These are phyloP conservation scores for Endothia cerciana DNA, from an alignment of 2,329 filamentous ascomycete genomes.

Conservation along the genomic window DNA sequence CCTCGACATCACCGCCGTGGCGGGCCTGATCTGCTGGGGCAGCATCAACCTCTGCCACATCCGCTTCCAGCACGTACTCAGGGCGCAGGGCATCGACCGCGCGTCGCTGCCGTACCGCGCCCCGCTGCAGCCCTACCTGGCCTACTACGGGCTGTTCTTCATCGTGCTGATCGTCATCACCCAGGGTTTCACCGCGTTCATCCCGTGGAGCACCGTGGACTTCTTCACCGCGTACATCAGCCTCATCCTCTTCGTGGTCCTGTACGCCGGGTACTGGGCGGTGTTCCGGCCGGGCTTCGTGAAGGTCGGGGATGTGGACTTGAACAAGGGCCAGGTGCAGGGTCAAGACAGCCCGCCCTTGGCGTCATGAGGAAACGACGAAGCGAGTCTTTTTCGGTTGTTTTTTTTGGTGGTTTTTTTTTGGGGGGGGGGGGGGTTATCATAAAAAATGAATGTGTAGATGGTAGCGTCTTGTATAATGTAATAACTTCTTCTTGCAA, in stretches of 20 bases:
- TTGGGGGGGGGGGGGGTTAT: too few relatives aligned
- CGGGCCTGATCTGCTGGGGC: conserved; percentile 40
- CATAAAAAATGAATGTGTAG: neutral
- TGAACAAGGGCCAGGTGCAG: conserved; percentile 31
- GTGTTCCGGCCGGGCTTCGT: conserved; percentile 37
- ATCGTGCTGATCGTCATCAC: conserved; percentile 48
- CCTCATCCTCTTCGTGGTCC: conserved; percentile 37
- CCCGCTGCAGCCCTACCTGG: conserved; percentile 42
- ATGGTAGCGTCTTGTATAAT: neutral
- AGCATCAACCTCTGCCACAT: conserved; percentile 38
- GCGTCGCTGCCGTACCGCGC: conserved; percentile 37
- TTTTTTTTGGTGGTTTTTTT: too few relatives aligned
- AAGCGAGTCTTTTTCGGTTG: too few relatives aligned
- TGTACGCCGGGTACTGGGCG: conserved; percentile 47
- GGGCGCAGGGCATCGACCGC: conserved; percentile 43
- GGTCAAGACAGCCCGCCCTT: neutral
- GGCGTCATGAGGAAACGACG: neutral
- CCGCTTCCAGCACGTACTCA: conserved; percentile 42
- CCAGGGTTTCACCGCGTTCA: conserved; percentile 49
- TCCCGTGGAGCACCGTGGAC: conserved; percentile 43
- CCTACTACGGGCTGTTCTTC: conserved; percentile 48
- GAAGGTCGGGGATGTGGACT: conserved; percentile 32
- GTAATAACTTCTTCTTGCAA: neutral
- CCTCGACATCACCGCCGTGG: conserved; percentile 55
- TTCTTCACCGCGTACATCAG: conserved; percentile 47